Conservation (phyloP, 345 rosid species). For the Pistacia integerrima region DNA sequence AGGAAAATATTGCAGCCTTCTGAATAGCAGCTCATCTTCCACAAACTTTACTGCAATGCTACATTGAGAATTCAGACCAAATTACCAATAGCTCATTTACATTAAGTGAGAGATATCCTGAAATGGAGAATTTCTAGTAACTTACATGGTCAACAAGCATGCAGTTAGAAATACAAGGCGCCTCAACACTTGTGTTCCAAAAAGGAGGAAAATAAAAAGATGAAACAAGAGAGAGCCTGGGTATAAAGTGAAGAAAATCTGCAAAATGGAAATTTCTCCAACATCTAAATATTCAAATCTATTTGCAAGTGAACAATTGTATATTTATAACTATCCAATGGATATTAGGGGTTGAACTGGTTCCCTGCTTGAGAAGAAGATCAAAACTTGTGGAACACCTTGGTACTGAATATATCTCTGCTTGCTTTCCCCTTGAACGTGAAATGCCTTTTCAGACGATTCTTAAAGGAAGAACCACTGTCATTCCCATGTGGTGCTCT, state of each 20-base stretch:
- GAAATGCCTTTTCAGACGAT: slow-evolving; percentile 54
- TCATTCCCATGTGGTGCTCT: slow-evolving; percentile 25
- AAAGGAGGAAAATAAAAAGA: neutral
- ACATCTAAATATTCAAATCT: slow-evolving; percentile 19
- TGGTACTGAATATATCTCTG: slow-evolving; percentile 29
- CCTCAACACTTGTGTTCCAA: slow-evolving; percentile 2
- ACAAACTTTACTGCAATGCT: slow-evolving; percentile 1
- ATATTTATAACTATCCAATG: slow-evolving; percentile 20
- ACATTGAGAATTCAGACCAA: neutral
- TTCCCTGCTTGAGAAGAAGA: slow-evolving; percentile 33
- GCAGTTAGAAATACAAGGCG: slow-evolving; percentile 7
- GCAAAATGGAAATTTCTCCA: slow-evolving; percentile 16
- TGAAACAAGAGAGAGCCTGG: slow-evolving; percentile 1
- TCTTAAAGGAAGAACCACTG: slow-evolving; percentile 45
- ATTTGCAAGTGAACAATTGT: slow-evolving; percentile 26
- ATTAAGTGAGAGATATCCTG: neutral
- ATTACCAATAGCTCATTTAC: neutral
- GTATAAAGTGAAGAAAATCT: slow-evolving; percentile 5
- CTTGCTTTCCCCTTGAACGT: slow-evolving; percentile 36
- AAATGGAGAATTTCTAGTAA: neutral
- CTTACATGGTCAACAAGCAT: slow-evolving; percentile 4
- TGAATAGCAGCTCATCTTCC: neutral
- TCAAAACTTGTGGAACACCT: slow-evolving; percentile 35
- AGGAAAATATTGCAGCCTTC: neutral
- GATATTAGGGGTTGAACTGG: slow-evolving; percentile 21